Conservation (phyloP, 257 asterid genomes). For the Lycium barbarum region DNA sequence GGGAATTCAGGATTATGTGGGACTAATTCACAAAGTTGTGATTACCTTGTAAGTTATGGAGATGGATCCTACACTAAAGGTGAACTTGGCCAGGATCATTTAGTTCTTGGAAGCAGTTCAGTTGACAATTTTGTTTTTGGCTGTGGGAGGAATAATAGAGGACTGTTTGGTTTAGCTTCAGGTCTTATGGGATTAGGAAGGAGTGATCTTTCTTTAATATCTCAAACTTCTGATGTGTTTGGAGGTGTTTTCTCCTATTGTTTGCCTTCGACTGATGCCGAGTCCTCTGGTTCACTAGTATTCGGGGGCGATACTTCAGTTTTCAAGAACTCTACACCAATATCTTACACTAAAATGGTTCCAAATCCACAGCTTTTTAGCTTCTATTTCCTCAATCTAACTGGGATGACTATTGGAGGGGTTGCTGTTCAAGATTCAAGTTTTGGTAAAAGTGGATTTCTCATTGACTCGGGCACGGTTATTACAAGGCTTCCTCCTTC, state of each 20-base stretch:
- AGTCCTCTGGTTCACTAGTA: constrained; percentile 65
- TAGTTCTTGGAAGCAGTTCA: constrained; percentile 53
- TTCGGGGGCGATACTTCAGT: constrained; percentile 58
- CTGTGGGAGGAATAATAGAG: constrained; percentile 76
- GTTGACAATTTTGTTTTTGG: constrained; percentile 71
- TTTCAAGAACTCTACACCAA: constrained; percentile 61
- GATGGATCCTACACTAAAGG: constrained; percentile 89
- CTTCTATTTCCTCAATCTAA: constrained; percentile 73
- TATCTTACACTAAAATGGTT: constrained; percentile 68
- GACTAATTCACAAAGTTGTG: constrained; percentile 45
- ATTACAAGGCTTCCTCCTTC: constrained; percentile 83
- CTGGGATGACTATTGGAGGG: constrained; percentile 72
- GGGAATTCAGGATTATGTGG: constrained; percentile 68
- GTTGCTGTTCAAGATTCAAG: constrained; percentile 47
- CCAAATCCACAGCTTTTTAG: constrained; percentile 59
- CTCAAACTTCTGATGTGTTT: constrained; percentile 64
- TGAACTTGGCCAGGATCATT: constrained; percentile 60
- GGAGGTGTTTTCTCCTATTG: constrained; percentile 88
- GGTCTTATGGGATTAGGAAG: constrained; percentile 90
- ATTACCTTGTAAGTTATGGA: constrained; percentile 73
- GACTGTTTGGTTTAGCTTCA: constrained; percentile 80
- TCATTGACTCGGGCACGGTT: constrained; percentile 89
- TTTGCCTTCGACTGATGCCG: constrained; percentile 62
- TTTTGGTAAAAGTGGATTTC: constrained; percentile 52
- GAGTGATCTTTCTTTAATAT: constrained; percentile 69